These are phyloP conservation scores for Meredithiella fracta DNA, from an alignment of 2,329 filamentous ascomycete species.

Conservation along the genomic window DNA sequence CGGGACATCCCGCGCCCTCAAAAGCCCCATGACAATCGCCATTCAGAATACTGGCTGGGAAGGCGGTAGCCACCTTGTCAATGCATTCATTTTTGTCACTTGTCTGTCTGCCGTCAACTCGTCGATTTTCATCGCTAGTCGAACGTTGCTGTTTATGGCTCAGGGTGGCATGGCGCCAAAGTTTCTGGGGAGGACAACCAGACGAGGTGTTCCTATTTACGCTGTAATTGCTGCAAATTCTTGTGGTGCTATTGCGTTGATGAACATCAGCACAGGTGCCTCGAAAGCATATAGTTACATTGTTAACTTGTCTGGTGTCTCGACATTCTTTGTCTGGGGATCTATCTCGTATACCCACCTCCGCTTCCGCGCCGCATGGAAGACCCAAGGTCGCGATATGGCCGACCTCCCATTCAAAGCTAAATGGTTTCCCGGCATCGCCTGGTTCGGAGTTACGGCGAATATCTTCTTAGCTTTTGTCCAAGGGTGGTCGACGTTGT, in stretches of 20 bases:
- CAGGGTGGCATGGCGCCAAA: constrained; percentile 54
- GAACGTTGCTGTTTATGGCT: constrained; percentile 61
- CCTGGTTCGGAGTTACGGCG: constrained; percentile 40
- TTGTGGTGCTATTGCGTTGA: constrained; percentile 56
- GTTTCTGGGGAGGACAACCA: constrained; percentile 52
- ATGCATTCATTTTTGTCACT: constrained; percentile 59
- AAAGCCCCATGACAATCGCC: constrained; percentile 58
- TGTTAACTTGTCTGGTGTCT: constrained; percentile 52
- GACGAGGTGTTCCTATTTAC: constrained; percentile 42
- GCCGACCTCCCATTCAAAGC: constrained; percentile 40
- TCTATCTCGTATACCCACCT: constrained; percentile 56
- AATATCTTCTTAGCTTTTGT: constrained; percentile 44
- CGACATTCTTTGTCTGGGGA: constrained; percentile 57
- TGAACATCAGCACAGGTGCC: constrained; percentile 54
- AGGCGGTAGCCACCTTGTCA: constrained; percentile 59
- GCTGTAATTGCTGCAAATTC: constrained; percentile 53
- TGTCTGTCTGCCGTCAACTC: constrained; percentile 58
- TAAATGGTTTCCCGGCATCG: constrained; percentile 38
- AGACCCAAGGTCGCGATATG: constrained; percentile 36
- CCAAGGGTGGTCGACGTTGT: constrained; percentile 44
- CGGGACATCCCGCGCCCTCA: constrained; percentile 43
- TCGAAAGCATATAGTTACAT: constrained; percentile 51
- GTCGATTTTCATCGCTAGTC: constrained; percentile 60
- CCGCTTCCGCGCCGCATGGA: constrained; percentile 51
- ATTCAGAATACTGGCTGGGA: constrained; percentile 60